Evolutionary conservation across 768 basidiomycete species (phyloP).

Genomic region (Trametes cubensis): DNA sequence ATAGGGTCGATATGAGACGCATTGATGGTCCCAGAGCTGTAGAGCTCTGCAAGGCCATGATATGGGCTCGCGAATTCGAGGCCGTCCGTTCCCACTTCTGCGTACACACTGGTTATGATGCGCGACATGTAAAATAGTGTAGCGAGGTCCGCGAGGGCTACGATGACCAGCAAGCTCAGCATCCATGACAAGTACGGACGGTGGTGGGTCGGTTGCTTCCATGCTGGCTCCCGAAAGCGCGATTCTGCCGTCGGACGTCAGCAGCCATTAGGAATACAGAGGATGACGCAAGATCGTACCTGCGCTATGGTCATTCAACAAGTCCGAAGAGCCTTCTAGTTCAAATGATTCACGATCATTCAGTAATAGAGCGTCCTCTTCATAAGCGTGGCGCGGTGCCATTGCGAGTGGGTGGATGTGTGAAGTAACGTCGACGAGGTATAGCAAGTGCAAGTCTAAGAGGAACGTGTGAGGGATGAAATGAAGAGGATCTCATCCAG

Average conservation of each 20-base stretch:
- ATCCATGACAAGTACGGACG: background rate
- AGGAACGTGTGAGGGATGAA: no score
- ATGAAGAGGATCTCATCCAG: no score
- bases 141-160: slow-evolving; percentile 13
- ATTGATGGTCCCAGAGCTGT: slow-evolving; percentile 23
- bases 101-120: slow-evolving; percentile 18
- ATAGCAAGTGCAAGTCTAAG: no score
- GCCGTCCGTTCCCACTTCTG: slow-evolving; percentile 13
- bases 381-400: background rate
- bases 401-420: no score
- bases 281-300: no score
- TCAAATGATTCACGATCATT: slow-evolving; percentile 2
- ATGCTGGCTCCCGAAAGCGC: background rate
- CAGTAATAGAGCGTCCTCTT: slow-evolving; percentile 1
- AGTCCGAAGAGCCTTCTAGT: background rate
- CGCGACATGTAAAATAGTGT: slow-evolving; percentile 21
- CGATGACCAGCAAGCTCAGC: slow-evolving; percentile 15
- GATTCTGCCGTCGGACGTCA: background rate
- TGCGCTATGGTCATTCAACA: background rate
- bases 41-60: slow-evolving; percentile 32
- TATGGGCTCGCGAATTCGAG: slow-evolving; percentile 30
- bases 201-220: background rate
- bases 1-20: slow-evolving; percentile 27
- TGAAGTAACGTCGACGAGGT: no score
- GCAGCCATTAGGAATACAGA: no score